These are phyloP conservation scores for Cicer bijugum DNA, from an alignment of 306 rosid species.

Conservation along the genomic window DNA sequence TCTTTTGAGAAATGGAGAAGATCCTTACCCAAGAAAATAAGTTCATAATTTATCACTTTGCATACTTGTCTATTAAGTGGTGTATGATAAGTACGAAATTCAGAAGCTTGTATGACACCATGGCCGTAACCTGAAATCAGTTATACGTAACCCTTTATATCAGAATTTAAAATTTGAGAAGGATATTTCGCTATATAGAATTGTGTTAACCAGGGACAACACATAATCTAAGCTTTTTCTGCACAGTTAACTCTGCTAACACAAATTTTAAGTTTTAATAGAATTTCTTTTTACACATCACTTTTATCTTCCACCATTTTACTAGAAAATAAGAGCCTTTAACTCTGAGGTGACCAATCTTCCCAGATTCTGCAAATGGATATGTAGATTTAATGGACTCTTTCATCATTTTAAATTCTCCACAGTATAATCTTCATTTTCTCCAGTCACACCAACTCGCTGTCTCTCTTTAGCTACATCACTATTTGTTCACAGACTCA, in stretches of 20 bases:
- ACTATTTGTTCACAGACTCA: background rate
- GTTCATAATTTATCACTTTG: constrained; percentile 33
- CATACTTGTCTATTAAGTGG: constrained; percentile 88
- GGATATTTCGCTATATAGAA: background rate
- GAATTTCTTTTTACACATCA: background rate
- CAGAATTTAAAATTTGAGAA: constrained; percentile 34
- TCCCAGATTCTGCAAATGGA: constrained; percentile 27
- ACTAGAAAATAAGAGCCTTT: constrained; percentile 22
- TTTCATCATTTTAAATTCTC: background rate
- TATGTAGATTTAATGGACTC: background rate
- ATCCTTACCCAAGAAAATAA: constrained; percentile 2
- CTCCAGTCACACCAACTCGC: background rate
- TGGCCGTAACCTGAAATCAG: constrained; percentile 71
- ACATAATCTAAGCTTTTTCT: constrained; percentile 7
- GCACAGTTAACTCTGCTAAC: constrained; percentile 7
- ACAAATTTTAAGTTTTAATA: constrained; percentile 12
- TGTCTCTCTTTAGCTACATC: constrained; percentile 11
- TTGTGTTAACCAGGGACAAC: constrained; percentile 1
- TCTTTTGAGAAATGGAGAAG: no score
- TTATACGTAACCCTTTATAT: constrained; percentile 32
- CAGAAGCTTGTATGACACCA: constrained; percentile 85
- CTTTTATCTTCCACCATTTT: constrained; percentile 21
- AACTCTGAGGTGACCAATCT: background rate
- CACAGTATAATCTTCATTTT: constrained; percentile 7
- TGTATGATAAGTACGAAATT: constrained; percentile 96